Evolutionary conservation across 1,284 basidiomycete species (phyloP), one percentile per base, ranked within the genome.

Genomic region (Ceratobasidium sp.): DNA sequence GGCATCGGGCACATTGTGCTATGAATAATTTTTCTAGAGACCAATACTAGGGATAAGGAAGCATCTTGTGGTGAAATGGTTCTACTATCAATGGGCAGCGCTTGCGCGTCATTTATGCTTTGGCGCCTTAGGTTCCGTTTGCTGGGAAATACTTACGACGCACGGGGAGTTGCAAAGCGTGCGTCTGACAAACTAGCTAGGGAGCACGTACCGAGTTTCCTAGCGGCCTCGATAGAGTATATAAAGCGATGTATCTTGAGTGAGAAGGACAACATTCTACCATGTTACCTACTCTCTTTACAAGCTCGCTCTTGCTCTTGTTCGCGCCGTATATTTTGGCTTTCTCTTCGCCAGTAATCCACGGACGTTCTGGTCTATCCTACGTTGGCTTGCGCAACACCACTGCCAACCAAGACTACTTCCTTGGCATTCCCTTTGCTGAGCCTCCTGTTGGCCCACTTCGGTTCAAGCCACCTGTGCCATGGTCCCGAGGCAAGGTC

Each of bases 361-460:
- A 14, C 20, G 71, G 71, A 7, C 16, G 30, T 12, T 74, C 71
- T 38, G 71, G 71, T 12, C 30, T 74, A 16, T 64, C 71, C n/a
- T 74, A 74, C 35, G 59, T 54, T 14, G 77, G 77, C 10, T 44
- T 71, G 59, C 73, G 65, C 18, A 64, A 71, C 35, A 38, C 66
- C 10, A 64, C 68, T 18, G 69, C 66, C 65, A 55, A 60, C 20
- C 71, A 77, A 48, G 79, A 79, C 38, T 75, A 77, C 33, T 79
- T 79, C 44, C 78, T 79, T 16, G 78, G 78, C 30, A 77, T 79
- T 35, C 78, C 78, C 0, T 79, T 57, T 46, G 78, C 78, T 18
- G 23, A 70, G 48, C 76, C 78, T 33, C 78, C 78, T 2, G 16
- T 79, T 8, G 78, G 78, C 3, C 4, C 44, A 12, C 57, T 79